Base-by-base conservation (phyloP, 441 rosid genomes). In the Gossypium laxum region DNA sequence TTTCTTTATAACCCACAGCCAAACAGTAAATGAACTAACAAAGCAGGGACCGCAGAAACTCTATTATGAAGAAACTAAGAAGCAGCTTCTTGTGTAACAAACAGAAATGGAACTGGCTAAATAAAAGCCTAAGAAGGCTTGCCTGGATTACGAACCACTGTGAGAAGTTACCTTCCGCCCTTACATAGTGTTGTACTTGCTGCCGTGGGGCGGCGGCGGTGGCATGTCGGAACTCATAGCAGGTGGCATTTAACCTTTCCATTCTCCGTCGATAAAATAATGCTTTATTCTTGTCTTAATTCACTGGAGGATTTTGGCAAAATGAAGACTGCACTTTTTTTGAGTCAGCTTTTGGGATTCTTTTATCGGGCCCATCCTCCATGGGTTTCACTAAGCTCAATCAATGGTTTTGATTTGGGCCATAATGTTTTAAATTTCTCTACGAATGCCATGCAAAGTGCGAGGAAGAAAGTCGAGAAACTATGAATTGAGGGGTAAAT, bases 71-170 rank as follows among this genome's bases (percentile, higher is more conserved):
- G 65, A 26, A 58, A 26, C 7, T 26, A 2, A 7, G 38, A 1
- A 30, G 38, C 38, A 30, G 38, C 38, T 30, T 30, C 38, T 30
- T 5, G 38, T 30, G 38, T 30, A 30, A 30, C 38, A 30, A 30
- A 30, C 7, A 5, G 38, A 5, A 5, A 30, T 30, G 38, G 34
- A 30, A 30, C 38, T 30, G 38, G 38, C 38, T 30, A 30, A 30
- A 30, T 30, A 30, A 30, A 30, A 73, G 97, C 96, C 84, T 90
- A 83, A 17, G 96, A 78, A 47, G 95, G 97, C 64, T 88, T 81
- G 58, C 97, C 96, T 76, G 87, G 83, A 57, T 77, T 85, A 65
- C 91, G 92, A 69, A 95, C 97, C 69, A 79, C 78, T 43, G 86
- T n/a, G 72, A 93, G 87, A 21, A 90, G 71, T 74, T 87, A 28